phyloP scores from a whole-genome alignment of 2,329 filamentous ascomycete species.

The Davidsoniella virescens region DNA sequence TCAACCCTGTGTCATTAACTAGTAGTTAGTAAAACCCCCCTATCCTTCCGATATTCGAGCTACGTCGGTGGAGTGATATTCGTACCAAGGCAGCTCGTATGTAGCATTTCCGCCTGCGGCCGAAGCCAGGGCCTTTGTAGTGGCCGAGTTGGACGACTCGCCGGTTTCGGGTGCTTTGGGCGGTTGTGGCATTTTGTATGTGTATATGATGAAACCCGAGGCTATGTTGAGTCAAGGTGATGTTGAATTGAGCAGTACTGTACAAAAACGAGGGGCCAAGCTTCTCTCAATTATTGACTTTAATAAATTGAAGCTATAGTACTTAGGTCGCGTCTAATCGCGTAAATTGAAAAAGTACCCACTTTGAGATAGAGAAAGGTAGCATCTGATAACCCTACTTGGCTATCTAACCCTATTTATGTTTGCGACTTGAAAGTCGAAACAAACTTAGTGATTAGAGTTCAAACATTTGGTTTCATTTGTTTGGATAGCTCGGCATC shows the following conservation, averaged over 20 bases:
- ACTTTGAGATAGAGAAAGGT: too few relatives aligned
- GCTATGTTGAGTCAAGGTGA: not conserved
- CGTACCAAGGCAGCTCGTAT: slow-evolving; percentile 69
- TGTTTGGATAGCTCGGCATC: too few relatives aligned
- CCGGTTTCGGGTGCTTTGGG: slow-evolving; percentile 29
- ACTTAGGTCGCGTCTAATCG: not conserved
- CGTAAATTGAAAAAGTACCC: slow-evolving; percentile 4
- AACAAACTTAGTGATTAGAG: too few relatives aligned
- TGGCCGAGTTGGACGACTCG: slow-evolving; percentile 44
- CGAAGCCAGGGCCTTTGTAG: slow-evolving; percentile 37
- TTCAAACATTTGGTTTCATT: too few relatives aligned
- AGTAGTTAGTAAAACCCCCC: not conserved
- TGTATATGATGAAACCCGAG: not conserved
- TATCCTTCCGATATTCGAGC: not conserved
- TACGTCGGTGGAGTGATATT: slow-evolving; percentile 1
- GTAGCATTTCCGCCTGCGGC: slow-evolving; percentile 34
- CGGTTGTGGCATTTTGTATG: not conserved
- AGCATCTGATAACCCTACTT: too few relatives aligned
- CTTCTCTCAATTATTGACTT: too few relatives aligned
- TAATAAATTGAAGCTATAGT: too few relatives aligned
- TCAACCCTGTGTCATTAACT: slow-evolving; percentile 57
- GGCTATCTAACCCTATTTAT: too few relatives aligned
- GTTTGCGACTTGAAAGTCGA: too few relatives aligned
- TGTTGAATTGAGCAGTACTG: not conserved
- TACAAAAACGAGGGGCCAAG: too few relatives aligned